A percentile compares a stretch with the other conserved stretches of the same genome.
These are phyloP conservation scores for Cicer yamashitae DNA, from an alignment of 306 rosid species.

Conservation along the genomic window DNA sequence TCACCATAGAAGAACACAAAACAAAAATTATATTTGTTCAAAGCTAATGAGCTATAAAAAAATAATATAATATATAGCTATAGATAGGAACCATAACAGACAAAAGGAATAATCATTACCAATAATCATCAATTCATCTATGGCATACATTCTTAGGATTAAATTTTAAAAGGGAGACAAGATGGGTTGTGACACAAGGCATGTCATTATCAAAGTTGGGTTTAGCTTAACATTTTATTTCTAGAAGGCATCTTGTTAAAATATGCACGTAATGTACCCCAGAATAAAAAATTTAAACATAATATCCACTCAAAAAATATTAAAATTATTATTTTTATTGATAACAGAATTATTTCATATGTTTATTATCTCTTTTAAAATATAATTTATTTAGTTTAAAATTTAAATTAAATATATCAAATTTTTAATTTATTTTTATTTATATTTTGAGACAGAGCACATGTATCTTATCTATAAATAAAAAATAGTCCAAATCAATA, in stretches of 20 bases:
- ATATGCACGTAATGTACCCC: slow-evolving; percentile 13
- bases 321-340: background rate
- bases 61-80: slow-evolving; percentile 19
- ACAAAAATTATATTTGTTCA: slow-evolving; percentile 26
- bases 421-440: too few relatives aligned
- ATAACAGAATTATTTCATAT: background rate
- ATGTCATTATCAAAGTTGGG: slow-evolving; percentile 56
- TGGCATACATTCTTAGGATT: slow-evolving; percentile 45
- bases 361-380: too few relatives aligned
- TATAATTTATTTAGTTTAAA: too few relatives aligned
- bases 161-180: slow-evolving; percentile 44
- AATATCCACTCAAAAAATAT: background rate
- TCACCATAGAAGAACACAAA: slow-evolving; percentile 26
- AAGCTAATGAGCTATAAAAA: background rate
- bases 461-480: background rate
- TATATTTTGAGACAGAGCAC: too few relatives aligned
- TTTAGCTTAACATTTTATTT: slow-evolving; percentile 30
- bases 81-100: slow-evolving; percentile 50
- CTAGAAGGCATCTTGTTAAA: slow-evolving; percentile 54
- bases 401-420: too few relatives aligned
- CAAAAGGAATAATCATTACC: slow-evolving; percentile 50
- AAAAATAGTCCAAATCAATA: background rate
- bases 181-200: slow-evolving; percentile 55
- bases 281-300: background rate
- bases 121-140: slow-evolving; percentile 49